Conservation (phyloP, 2,329 filamentous ascomycete species). For the Ilyonectria sp. region DNA sequence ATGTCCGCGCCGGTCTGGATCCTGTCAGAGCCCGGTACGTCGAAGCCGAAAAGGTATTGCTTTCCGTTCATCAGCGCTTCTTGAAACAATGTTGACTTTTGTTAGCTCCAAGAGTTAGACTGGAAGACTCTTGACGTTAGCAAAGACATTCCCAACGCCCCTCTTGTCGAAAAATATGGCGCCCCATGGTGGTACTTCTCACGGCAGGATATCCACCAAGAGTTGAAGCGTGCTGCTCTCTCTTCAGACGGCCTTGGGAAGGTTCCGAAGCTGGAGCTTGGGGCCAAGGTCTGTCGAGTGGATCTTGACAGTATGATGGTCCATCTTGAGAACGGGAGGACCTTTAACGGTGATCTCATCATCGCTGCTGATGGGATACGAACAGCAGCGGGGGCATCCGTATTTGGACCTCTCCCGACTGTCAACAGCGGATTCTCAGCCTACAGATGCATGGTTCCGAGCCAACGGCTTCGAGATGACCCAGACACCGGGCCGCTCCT, state of each 20-base stretch:
- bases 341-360: background rate
- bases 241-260: background rate
- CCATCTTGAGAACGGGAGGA: background rate
- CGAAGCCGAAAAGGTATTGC: background rate
- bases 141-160: background rate
- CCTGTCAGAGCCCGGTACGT: background rate
- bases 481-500: background rate
- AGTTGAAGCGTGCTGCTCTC: constrained; percentile 3
- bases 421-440: background rate
- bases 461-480: background rate
- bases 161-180: constrained; percentile 8
- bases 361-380: background rate
- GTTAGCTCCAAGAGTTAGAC: constrained; percentile 1
- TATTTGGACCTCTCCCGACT: background rate
- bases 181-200: constrained; percentile 5
- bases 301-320: background rate
- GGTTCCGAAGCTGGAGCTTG: background rate
- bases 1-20: constrained; percentile 2
- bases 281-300: background rate
- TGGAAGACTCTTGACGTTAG: background rate
- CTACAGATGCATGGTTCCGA: background rate
- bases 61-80: background rate
- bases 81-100: background rate
- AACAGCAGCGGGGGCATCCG: background rate
- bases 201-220: constrained; percentile 6